Evolutionary conservation across 108 stramenopile genomes (phyloP), one percentile per base, ranked within the genome.

Genomic region (Cyclotella distinguenda): DNA sequence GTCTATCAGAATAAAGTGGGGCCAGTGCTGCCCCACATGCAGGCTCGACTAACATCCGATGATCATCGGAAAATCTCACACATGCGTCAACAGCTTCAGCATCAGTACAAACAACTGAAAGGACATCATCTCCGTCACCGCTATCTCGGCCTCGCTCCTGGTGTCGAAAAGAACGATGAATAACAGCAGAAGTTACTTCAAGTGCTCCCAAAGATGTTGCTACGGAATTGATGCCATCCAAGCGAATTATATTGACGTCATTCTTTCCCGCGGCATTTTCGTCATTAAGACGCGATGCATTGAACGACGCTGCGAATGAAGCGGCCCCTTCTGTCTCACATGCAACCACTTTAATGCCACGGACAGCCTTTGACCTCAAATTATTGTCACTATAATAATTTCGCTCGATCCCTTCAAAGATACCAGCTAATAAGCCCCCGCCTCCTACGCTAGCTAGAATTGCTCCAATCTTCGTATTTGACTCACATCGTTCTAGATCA

Each of bases 1-100:
- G 67, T 36, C 88, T 73, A 23, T 87, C 80, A 23, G 81, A 81
- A 63, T 89, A 93, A 44, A 84, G 59, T n/a, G 84, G 78, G 13
- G 91, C 92, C 48, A 95, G 63, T 11, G 92, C 84, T 11, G 96
- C 96, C 10, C 94, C 96, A 81, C 93, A 95, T 0, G 96, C 91
- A 0, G 96, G 96, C 71, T 97, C 96, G 0, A 97, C 92, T 47
- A 97, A 65, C 43, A 95, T 76, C 15, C 96, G 84, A 63, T 90
- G 88, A 58, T 95, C 92, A 0, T 73, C 33, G 6, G 90, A 80
- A 50, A 95, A 91, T 28, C 64, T 67, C 30, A 84, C 15, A 68
- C 92, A 93, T 10, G 92, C 92, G 21, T 83, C 77, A 18, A 97
- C 77, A 0, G 93, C 96, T 61, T 94, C 89, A 0, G 15, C 68